Evolutionary conservation across 768 basidiomycete species (phyloP).

Genomic region (Gymnopilus dilepis): DNA sequence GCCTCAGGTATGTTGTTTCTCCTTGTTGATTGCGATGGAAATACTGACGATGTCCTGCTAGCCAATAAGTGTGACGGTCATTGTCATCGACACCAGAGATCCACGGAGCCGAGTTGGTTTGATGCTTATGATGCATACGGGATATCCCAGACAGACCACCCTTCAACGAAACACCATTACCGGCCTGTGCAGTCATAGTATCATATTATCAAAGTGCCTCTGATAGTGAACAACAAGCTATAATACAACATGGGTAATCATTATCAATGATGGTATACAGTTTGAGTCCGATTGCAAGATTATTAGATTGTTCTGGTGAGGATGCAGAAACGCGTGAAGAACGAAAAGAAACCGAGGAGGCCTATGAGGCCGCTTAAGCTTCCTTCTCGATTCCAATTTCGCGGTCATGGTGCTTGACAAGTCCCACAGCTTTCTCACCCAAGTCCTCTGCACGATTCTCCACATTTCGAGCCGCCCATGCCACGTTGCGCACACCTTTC

Average conservation of each 20-base stretch:
- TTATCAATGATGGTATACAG: not conserved
- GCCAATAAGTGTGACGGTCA: constrained; percentile 17
- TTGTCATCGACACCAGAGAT: not conserved
- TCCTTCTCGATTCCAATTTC: constrained; percentile 46
- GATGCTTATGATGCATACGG: constrained; percentile 1
- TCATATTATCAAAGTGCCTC: constrained; percentile 21
- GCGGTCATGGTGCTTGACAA: constrained; percentile 39
- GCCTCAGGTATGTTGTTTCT: constrained; percentile 1
- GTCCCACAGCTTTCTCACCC: constrained; percentile 44
- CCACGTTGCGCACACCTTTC: constrained; percentile 57
- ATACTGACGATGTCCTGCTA: not conserved
- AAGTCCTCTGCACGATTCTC: constrained; percentile 47
- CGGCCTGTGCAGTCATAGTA: constrained; percentile 13
- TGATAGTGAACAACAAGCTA: not conserved
- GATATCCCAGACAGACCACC: not conserved
- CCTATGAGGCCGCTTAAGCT: no score
- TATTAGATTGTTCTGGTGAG: no score
- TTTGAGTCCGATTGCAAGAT: not conserved
- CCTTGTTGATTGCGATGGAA: not conserved
- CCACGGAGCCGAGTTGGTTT: not conserved
- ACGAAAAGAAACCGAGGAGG: no score
- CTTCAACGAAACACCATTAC: not conserved
- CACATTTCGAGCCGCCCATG: constrained; percentile 58
- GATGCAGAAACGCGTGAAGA: no score
- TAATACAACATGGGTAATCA: not conserved